A percentile compares a stretch with the other conserved stretches of the same genome.
phyloP scores from a whole-genome alignment of 2,329 filamentous ascomycete species.

The Fusarium setosum region DNA sequence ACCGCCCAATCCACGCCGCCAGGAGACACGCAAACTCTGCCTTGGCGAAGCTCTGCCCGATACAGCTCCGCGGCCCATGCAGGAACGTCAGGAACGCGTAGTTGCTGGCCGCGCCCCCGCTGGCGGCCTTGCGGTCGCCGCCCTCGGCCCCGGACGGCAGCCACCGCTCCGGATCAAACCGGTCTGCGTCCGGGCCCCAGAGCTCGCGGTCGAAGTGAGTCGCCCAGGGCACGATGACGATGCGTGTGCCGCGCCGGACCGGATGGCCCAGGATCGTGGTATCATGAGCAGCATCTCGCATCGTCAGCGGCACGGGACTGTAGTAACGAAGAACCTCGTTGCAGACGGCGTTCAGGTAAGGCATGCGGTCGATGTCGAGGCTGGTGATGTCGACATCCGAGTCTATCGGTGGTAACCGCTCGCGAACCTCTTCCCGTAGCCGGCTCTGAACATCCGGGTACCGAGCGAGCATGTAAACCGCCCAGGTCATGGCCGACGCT shows the following conservation, averaged over 20 bases:
- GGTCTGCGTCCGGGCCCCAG: constrained; percentile 81
- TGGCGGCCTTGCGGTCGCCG: constrained; percentile 59
- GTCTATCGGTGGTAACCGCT: constrained; percentile 64
- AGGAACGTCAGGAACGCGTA: constrained; percentile 86
- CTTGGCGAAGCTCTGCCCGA: constrained; percentile 83
- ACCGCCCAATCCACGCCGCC: constrained; percentile 80
- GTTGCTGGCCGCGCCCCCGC: constrained; percentile 79
- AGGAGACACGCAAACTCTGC: constrained; percentile 88
- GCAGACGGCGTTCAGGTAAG: constrained; percentile 84
- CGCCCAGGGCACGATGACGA: constrained; percentile 74
- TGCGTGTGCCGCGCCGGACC: constrained; percentile 76
- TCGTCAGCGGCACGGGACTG: constrained; percentile 76
- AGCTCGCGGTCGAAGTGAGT: constrained; percentile 75
- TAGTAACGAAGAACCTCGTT: constrained; percentile 81
- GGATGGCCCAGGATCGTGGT: constrained; percentile 73
- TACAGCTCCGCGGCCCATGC: constrained; percentile 87
- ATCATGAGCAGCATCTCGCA: constrained; percentile 73
- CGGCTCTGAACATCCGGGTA: constrained; percentile 73
- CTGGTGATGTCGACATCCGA: constrained; percentile 50
- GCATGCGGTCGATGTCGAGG: constrained; percentile 75
- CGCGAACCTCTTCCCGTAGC: constrained; percentile 76
- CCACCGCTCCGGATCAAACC: constrained; percentile 87
- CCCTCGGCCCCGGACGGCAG: constrained; percentile 58
- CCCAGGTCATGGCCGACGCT: constrained; percentile 80
- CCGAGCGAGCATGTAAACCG: constrained; percentile 74